Conservation (phyloP, 208 protist species). For the Crithidia fasciculata region DNA sequence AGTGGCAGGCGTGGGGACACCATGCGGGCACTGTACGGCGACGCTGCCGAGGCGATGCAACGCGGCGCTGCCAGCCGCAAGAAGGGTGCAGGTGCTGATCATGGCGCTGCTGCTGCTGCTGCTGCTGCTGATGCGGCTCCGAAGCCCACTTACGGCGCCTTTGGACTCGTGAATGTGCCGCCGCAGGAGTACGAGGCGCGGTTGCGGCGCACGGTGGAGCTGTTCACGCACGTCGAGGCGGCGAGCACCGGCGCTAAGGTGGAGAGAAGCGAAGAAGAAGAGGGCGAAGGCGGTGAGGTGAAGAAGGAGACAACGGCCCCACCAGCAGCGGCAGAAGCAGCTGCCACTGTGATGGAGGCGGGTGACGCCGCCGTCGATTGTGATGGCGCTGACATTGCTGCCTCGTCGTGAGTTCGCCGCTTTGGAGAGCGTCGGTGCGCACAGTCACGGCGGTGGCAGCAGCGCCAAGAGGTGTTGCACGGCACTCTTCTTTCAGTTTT, state of each 20-base stretch:
- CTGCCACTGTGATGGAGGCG: background rate
- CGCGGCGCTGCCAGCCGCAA: background rate
- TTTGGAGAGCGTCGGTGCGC: too few relatives aligned
- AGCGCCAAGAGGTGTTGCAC: too few relatives aligned
- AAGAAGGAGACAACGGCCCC: background rate
- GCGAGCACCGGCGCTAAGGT: background rate
- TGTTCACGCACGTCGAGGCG: slow-evolving; percentile 41
- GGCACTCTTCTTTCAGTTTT: too few relatives aligned
- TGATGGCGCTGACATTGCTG: too few relatives aligned
- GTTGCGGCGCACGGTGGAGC: slow-evolving; percentile 38
- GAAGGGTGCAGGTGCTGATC: background rate
- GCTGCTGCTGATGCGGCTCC: background rate
- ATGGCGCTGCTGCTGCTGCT: background rate
- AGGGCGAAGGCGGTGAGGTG: background rate
- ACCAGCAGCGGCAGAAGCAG: background rate
- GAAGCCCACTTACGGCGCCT: slow-evolving; percentile 68
- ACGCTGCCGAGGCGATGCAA: slow-evolving; percentile 26
- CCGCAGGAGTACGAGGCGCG: slow-evolving; percentile 62
- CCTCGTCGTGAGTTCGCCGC: too few relatives aligned
- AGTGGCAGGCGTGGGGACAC: slow-evolving; percentile 60
- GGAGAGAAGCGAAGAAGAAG: background rate
- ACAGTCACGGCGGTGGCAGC: too few relatives aligned
- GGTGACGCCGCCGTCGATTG: too few relatives aligned
- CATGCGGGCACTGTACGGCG: slow-evolving; percentile 42
- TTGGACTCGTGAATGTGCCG: slow-evolving; percentile 85